Evolutionary conservation across 1,139 yeast species (phyloP).

Genomic region (Protomyces gravidus): DNA sequence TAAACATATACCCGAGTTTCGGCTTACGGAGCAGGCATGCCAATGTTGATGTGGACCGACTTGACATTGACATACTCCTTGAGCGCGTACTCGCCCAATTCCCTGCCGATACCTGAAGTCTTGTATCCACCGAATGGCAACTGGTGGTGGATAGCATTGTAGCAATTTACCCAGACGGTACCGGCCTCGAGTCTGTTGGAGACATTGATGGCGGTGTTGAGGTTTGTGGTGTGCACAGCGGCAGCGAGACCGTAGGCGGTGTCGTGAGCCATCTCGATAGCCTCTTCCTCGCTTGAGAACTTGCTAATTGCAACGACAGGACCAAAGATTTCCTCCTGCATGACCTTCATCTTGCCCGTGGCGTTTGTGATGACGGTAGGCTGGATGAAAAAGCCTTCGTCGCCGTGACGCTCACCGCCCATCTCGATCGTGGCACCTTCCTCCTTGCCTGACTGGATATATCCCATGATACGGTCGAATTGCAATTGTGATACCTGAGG

Average conservation of each 20-base stretch:
- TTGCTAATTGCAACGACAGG: conserved; percentile 74
- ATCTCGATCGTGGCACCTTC: conserved; percentile 72
- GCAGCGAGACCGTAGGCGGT: conserved; percentile 80
- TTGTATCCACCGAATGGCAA: conserved; percentile 82
- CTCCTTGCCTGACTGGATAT: conserved; percentile 65
- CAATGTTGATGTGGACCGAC: conserved; percentile 50
- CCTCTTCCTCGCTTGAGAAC: conserved; percentile 70
- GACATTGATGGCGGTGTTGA: conserved; percentile 59
- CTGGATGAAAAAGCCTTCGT: conserved; percentile 68
- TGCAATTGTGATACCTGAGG: conserved; percentile 77
- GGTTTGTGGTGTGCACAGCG: conserved; percentile 67
- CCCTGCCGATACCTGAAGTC: conserved; percentile 87
- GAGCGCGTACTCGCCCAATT: conserved; percentile 80
- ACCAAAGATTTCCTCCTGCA: conserved; percentile 80
- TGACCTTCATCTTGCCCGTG: conserved; percentile 60
- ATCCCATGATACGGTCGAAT: conserved; percentile 66
- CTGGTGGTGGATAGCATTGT: conserved; percentile 75
- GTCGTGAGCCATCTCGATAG: conserved; percentile 63
- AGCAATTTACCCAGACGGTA: conserved; percentile 76
- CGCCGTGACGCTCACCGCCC: conserved; percentile 65
- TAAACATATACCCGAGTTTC: no score
- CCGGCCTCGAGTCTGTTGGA: conserved; percentile 70
- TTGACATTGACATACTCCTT: conserved; percentile 50
- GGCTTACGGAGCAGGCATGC: conserved; percentile 20
- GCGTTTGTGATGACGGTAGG: conserved; percentile 79